Base-by-base conservation (phyloP, 2,329 filamentous ascomycete genomes). In the Hymenoscyphus albidus region DNA sequence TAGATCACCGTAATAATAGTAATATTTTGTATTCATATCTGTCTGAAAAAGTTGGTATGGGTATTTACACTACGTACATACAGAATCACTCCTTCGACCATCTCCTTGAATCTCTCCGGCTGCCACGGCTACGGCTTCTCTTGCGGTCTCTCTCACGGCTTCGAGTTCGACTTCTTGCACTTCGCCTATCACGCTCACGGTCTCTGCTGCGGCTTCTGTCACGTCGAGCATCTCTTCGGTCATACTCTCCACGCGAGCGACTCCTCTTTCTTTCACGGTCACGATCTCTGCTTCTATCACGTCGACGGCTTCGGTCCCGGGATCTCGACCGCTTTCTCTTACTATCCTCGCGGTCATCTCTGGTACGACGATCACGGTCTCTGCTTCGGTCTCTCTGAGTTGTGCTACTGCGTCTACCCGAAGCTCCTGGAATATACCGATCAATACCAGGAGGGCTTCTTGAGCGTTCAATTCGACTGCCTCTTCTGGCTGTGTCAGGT, bases 371-470 rank as follows among this genome's bases (percentile, higher is more conserved):
- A 35, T 63, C 62, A 9, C 62, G 55, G 4, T 58, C 40, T 22
- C 62, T 39, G 31, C 54, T 71, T 32, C 70, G 57, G 3, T 38
- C 62, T 42, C 62, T 22, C 16, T 31, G 31, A 12, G 60, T 57
- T n/a, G 62, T 68, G 61, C 70, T 73, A 14, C 68, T 69, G 12
- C 71, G 70, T 40, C 73, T 68, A 48, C 65, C 65, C 27, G 68
- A 67, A 35, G 70, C 70, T 51, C 60, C 60, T 10, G 74, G 74
- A 10, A 75, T 72, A 66, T 76, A 76, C 12, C 74, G 73, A 61
- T 76, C 74, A 44, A 75, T 74, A 38, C 74, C 72, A 18, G 69
- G 44, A 14, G 74, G 74, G 64, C 74, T 75, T 6, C 72, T 73
- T 40, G 72, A 74, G 62, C 74, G 71, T 48, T 74, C 72, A 16